Percentiles rank a stretch among this genome's conserved stretches.
phyloP scores from a whole-genome alignment of 495 filamentous ascomycete species.

The Aspergillus campestris region DNA sequence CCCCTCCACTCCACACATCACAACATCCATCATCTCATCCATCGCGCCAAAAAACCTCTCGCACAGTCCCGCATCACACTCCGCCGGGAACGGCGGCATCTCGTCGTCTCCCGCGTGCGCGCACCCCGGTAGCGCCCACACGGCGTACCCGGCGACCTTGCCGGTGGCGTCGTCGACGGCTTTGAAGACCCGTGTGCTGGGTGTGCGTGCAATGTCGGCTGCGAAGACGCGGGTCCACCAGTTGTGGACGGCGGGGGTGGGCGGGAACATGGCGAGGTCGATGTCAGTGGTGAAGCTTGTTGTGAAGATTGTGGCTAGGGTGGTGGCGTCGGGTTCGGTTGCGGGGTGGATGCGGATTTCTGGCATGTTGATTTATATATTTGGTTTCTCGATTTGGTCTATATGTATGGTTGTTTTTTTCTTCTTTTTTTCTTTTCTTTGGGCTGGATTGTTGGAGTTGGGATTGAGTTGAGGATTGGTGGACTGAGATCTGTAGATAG shows the following conservation, averaged over 20 bases:
- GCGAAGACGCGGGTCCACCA: conserved; percentile 11
- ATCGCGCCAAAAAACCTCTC: conserved; percentile 18
- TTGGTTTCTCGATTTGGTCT: background rate
- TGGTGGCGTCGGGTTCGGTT: conserved; percentile 7
- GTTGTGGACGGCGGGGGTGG: conserved; percentile 12
- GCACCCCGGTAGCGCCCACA: background rate
- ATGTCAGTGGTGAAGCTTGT: conserved; percentile 14
- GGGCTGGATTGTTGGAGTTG: background rate
- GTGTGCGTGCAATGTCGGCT: background rate
- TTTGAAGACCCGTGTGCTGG: background rate
- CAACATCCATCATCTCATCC: conserved; percentile 7
- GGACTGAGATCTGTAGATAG: too few species aligned
- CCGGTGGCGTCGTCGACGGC: background rate
- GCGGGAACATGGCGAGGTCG: conserved; percentile 19
- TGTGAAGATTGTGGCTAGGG: conserved; percentile 13
- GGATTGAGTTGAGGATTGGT: too few species aligned
- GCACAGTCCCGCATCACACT: conserved; percentile 13
- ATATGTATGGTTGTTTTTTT: background rate
- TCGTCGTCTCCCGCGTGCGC: background rate
- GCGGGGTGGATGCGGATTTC: conserved; percentile 9
- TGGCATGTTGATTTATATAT: conserved; percentile 7
- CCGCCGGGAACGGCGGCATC: conserved; percentile 7
- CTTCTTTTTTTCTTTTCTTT: background rate
- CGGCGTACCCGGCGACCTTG: background rate
- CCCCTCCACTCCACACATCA: conserved; percentile 18